A percentile compares a stretch with the other conserved stretches of the same genome.
These are phyloP conservation scores for Chrysopogon serrulatus DNA, from an alignment of 176 grass and related monocot genomes.

Conservation along the genomic window DNA sequence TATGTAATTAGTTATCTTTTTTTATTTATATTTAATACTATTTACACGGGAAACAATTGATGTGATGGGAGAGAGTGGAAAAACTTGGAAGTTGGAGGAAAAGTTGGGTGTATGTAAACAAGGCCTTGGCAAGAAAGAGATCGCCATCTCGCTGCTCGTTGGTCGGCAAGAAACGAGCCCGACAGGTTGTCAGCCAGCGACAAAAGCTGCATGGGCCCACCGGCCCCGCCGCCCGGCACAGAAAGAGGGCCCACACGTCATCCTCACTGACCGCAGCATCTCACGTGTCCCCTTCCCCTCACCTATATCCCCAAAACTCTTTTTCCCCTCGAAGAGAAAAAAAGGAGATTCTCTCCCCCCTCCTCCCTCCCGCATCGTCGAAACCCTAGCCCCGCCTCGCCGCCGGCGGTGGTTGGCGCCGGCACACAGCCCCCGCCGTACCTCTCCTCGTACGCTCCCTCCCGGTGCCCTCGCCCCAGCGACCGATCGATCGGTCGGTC, in stretches of 20 bases:
- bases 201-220: neutral
- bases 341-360: conserved; percentile 1
- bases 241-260: neutral
- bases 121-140: no score
- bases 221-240: no score
- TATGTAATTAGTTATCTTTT: no score
- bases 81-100: no score
- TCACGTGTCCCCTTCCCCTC: neutral
- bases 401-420: conserved; percentile 20
- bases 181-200: no score
- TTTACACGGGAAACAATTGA: no score
- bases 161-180: no score
- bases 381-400: conserved; percentile 44
- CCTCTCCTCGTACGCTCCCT: neutral
- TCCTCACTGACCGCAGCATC: neutral
- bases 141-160: no score
- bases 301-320: neutral
- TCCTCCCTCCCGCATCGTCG: neutral
- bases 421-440: neutral
- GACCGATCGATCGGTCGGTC: neutral
- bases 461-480: neutral
- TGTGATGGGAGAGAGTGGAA: no score
- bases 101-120: no score
- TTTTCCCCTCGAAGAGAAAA: neutral
- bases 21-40: no score